Base-by-base conservation (phyloP, 208 protist genomes). In the Leishmania braziliensis region DNA sequence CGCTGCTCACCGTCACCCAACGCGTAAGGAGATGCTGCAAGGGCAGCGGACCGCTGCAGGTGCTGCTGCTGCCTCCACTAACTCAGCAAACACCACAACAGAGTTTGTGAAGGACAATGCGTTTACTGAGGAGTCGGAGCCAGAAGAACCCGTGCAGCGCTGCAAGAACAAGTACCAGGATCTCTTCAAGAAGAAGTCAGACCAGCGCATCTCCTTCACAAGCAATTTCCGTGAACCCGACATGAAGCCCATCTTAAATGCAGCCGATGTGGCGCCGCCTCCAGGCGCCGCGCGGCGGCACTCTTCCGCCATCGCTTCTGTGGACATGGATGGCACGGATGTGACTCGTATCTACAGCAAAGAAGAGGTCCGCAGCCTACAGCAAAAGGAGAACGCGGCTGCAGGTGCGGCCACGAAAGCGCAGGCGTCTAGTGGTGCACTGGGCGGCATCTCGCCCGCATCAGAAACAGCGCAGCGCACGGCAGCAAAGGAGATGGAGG, bases 301-400 rank as follows among this genome's bases (percentile, higher is more conserved):
- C 1, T 20, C 72, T 48, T 56, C 68, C 20, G 23, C 39, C 14
- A 6, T 46, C 26, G 29, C 54, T 48, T 1, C 78, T 20, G 77
- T 29, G 1, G 43, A 79, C 14, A 78, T 83, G 58, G 85, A 87
- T 10, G 90, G 89, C 54, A 88, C 85, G 70, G 89, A 94, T 65
- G 89, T 94, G 53, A 94, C 90, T 39, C 80, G 85, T 58, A 92
- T 94, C n/a, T 94, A 96, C 86, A 92, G 83, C 80, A 81, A 73
- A 74, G 88, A 93, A 56, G 92, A 95, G 83, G 84, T 96, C 71
- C 75, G 75, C 1, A 83, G 58, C 72, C 84, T 92, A 78, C 62
- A 65, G 18, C 33, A 75, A 58, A 33, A 73, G 46, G 26, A 46
- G 75, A 36, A 50, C 65, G 20, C 0, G 56, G 5, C 50, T 36